These are phyloP conservation scores for Kuraishia molischiana DNA, from an alignment of 805 yeast genomes.

Conservation along the genomic window DNA sequence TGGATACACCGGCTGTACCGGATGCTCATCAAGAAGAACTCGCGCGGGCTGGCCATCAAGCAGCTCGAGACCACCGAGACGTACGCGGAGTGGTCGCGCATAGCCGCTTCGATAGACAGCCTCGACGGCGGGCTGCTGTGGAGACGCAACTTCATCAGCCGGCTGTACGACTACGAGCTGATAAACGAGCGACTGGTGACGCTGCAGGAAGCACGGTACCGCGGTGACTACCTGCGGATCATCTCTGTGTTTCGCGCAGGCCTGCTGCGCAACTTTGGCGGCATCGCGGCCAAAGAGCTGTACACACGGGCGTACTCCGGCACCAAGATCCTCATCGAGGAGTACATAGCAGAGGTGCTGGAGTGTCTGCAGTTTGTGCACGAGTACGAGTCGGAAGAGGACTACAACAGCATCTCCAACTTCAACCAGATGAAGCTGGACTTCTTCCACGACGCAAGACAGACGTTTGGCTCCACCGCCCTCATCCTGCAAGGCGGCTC, in stretches of 20 bases:
- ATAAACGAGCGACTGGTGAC: constrained; percentile 65
- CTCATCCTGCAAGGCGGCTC: constrained; percentile 92
- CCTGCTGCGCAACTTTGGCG: constrained; percentile 82
- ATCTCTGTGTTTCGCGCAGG: constrained; percentile 73
- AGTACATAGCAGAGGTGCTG: constrained; percentile 69
- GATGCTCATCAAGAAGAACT: constrained; percentile 28
- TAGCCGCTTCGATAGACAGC: constrained; percentile 38
- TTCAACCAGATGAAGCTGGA: constrained; percentile 52
- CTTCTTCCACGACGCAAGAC: constrained; percentile 79
- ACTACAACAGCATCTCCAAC: constrained; percentile 26
- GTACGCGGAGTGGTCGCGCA: constrained; percentile 64
- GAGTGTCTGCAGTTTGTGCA: constrained; percentile 55
- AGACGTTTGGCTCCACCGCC: constrained; percentile 86
- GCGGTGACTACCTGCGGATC: constrained; percentile 45
- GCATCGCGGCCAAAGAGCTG: constrained; percentile 69
- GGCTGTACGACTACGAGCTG: constrained; percentile 74
- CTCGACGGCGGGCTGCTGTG: constrained; percentile 48
- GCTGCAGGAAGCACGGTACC: constrained; percentile 50
- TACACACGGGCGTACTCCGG: constrained; percentile 82
- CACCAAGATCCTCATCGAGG: constrained; percentile 82
- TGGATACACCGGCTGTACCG: constrained; percentile 31
- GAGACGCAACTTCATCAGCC: constrained; percentile 78
- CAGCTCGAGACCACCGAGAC: constrained; percentile 40
- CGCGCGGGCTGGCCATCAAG: constrained; percentile 36
- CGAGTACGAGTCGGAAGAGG: constrained; percentile 20